phyloP scores from a whole-genome alignment of 116 monocot species.

The Phalaenopsis hybrid region DNA sequence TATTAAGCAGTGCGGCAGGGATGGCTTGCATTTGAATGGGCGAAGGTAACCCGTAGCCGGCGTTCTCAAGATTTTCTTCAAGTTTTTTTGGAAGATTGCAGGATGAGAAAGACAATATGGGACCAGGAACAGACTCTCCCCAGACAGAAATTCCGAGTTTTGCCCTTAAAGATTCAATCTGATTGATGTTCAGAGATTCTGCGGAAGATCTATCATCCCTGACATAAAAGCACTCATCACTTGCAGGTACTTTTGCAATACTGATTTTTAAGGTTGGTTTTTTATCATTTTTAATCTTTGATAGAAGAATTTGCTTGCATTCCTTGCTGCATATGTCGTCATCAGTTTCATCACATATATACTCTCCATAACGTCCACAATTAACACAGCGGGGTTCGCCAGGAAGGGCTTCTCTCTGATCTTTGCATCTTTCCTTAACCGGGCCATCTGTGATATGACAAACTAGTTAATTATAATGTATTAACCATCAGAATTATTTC shows the following conservation, averaged over 20 bases:
- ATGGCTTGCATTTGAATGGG: conserved; percentile 83
- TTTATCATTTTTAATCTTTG: conserved; percentile 13
- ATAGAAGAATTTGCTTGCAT: conserved; percentile 42
- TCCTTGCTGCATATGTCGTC: conserved; percentile 66
- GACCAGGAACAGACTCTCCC: conserved; percentile 43
- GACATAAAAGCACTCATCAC: conserved; percentile 77
- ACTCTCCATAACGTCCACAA: conserved; percentile 65
- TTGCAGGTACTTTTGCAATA: conserved; percentile 26
- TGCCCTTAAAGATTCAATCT: conserved; percentile 41
- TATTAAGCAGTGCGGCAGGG: conserved; percentile 46
- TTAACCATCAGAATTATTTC: background rate
- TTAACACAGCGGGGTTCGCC: conserved; percentile 56
- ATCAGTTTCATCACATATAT: conserved; percentile 68
- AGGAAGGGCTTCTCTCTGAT: conserved; percentile 53
- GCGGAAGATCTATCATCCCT: conserved; percentile 28
- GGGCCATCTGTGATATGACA: conserved; percentile 14
- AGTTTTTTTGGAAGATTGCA: conserved; percentile 64
- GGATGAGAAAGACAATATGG: conserved; percentile 51
- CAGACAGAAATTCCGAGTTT: conserved; percentile 47
- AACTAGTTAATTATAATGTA: background rate
- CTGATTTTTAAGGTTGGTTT: conserved; percentile 10
- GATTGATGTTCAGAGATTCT: conserved; percentile 13
- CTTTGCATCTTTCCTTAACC: conserved; percentile 50
- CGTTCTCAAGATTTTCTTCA: conserved; percentile 53
- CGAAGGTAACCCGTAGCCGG: conserved; percentile 64